Conservation (phyloP, 805 yeast genomes). For the Metschnikowia rubicola region DNA sequence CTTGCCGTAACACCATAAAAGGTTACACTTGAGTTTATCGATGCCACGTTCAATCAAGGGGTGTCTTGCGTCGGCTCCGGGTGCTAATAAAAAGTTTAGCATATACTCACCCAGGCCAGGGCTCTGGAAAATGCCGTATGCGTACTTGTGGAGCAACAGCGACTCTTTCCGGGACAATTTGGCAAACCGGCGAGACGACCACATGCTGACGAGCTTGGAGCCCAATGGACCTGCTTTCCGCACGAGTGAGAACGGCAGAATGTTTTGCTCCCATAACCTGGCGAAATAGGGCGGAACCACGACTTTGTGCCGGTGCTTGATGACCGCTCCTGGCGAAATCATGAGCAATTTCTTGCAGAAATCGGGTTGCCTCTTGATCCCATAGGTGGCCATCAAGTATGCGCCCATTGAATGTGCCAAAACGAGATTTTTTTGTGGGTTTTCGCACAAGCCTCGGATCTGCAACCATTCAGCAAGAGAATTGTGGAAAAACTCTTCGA, state of each 20-base stretch:
- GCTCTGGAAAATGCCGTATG: slow-evolving; percentile 80
- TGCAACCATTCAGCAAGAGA: slow-evolving; percentile 63
- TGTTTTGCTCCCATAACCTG: slow-evolving; percentile 78
- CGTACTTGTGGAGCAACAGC: slow-evolving; percentile 64
- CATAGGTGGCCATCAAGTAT: slow-evolving; percentile 67
- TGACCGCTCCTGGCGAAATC: slow-evolving; percentile 88
- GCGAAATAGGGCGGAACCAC: slow-evolving; percentile 74
- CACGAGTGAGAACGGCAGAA: slow-evolving; percentile 81
- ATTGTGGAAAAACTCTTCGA: slow-evolving; percentile 63
- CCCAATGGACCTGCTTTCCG: slow-evolving; percentile 80
- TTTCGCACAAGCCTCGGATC: slow-evolving; percentile 38
- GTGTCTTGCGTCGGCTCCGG: slow-evolving; percentile 85
- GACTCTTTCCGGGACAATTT: slow-evolving; percentile 45
- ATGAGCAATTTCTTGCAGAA: slow-evolving; percentile 67
- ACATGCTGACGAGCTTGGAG: slow-evolving; percentile 79
- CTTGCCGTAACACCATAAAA: slow-evolving; percentile 85
- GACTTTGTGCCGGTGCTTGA: slow-evolving; percentile 42
- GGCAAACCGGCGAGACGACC: slow-evolving; percentile 83
- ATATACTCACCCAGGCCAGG: slow-evolving; percentile 93
- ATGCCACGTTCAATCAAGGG: slow-evolving; percentile 59
- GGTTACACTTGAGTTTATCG: slow-evolving; percentile 51
- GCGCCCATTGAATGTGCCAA: slow-evolving; percentile 95
- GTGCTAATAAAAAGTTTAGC: slow-evolving; percentile 75
- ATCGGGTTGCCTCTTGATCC: slow-evolving; percentile 51
- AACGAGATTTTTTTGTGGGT: slow-evolving; percentile 44